Base-by-base conservation (phyloP, 2,329 filamentous ascomycete species). In the Phyllosticta citriasiana region DNA sequence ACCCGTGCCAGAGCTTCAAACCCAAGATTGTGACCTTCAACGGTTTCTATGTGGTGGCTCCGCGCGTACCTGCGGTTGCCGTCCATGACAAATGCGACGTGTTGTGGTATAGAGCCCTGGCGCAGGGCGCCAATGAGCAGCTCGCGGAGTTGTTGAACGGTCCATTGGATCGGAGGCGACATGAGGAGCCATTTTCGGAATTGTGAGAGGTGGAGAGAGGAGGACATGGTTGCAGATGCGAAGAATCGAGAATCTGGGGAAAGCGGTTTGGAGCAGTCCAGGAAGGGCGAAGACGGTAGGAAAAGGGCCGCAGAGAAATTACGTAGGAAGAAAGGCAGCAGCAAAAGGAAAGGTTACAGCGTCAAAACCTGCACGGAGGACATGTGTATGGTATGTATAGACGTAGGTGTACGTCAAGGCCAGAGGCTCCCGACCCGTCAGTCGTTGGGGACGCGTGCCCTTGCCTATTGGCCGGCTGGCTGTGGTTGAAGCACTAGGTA, bases 51-150 rank as follows among this genome's bases (percentile, higher is more conserved):
- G 65, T 93, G 86, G 77, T 94, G 91, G 65, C 82, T 88, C 64
- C 89, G 84, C 14, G 94, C 94, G 78, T 95, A 99, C 54, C 94
- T 88, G 69, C 94, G 81, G 76, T 99, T 99, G 61, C 94, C 94
- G 73, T 99, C 94, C 94, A 99, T 99, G 68, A 97, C 93, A 71
- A 99, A 99, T n/a, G 94, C 94, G 63, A 99, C 85, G 84, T 99
- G 94, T 70, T 91, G 87, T 9, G 94, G 94, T 60, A 99, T 88
- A 1, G 91, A 91, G 0, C 94, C 94, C 75, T 97, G 93, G 70
- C 87, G 87, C 59, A 97, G 78, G 57, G 92, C 88, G 60, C 91
- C 90, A 67, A 99, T 94, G 64, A 97, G 81, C 57, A 96, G 79
- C 72, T 96, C 89, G 65, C 91, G 86, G 22, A 96, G 76, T 68